These are phyloP conservation scores for Mycena albidolilacea DNA, from an alignment of 768 basidiomycete species.

Conservation along the genomic window DNA sequence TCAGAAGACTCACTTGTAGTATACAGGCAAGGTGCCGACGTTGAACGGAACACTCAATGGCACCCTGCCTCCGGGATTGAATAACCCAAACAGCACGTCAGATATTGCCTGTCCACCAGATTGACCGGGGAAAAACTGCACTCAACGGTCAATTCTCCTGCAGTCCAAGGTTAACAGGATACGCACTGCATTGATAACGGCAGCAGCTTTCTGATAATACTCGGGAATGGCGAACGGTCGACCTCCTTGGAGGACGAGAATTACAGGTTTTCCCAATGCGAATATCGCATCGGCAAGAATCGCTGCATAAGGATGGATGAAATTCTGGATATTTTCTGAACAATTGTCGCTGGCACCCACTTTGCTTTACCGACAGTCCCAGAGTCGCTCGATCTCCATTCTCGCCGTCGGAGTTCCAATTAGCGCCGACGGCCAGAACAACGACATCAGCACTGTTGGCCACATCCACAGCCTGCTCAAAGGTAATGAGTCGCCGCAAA, in stretches of 20 bases:
- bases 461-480: conserved; percentile 42
- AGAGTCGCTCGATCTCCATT: conserved; percentile 44
- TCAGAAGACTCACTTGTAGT: conserved; percentile 42
- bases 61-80: conserved; percentile 45
- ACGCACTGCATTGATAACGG: conserved; percentile 42
- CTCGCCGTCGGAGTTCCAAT: conserved; percentile 48
- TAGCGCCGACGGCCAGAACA: conserved; percentile 45
- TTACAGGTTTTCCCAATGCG: conserved; percentile 42
- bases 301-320: conserved; percentile 26
- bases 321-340: background rate
- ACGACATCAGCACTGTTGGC: conserved; percentile 43
- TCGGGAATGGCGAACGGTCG: conserved; percentile 46
- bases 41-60: conserved; percentile 44
- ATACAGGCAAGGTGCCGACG: conserved; percentile 42
- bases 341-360: conserved; percentile 16
- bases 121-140: conserved; percentile 46
- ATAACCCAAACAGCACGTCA: conserved; percentile 44
- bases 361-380: conserved; percentile 44
- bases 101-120: conserved; percentile 47
- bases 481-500: background rate
- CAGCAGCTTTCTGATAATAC: conserved; percentile 41
- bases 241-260: conserved; percentile 44
- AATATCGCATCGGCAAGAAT: conserved; percentile 44
- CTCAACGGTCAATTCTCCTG: background rate
- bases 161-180: background rate